A percentile compares a stretch with the other conserved stretches of the same genome.
These are phyloP conservation scores for Ganoderma boninense DNA, from an alignment of 1,284 basidiomycete genomes.

Conservation along the genomic window DNA sequence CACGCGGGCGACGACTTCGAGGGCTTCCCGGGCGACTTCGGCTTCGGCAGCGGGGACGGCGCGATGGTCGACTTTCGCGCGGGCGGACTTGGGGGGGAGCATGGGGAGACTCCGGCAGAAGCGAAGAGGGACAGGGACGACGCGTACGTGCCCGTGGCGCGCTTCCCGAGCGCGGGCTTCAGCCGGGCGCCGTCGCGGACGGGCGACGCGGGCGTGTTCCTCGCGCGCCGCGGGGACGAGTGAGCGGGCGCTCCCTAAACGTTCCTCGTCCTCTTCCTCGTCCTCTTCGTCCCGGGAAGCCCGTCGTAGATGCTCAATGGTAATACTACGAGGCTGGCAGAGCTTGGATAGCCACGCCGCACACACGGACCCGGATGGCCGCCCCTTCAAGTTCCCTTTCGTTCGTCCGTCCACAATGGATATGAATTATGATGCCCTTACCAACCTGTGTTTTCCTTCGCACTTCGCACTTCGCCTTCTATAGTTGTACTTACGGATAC, in stretches of 20 bases:
- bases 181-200: constrained; percentile 39
- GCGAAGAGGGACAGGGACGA: neutral
- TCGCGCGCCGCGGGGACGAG: constrained; percentile 41
- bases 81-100: too few relatives aligned
- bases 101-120: neutral
- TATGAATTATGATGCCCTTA: neutral
- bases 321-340: too few relatives aligned
- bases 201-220: constrained; percentile 44
- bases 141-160: constrained; percentile 23
- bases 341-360: too few relatives aligned
- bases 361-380: too few relatives aligned
- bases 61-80: constrained; percentile 15
- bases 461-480: neutral
- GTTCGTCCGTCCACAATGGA: too few relatives aligned
- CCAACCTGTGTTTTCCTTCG: neutral
- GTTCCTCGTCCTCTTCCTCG: too few relatives aligned
- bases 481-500: neutral
- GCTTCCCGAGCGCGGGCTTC: constrained; percentile 43
- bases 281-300: too few relatives aligned
- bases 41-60: constrained; percentile 9
- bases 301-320: too few relatives aligned
- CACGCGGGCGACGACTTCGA: constrained; percentile 28
- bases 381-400: too few relatives aligned
- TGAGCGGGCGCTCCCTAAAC: constrained; percentile 13
- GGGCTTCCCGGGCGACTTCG: constrained; percentile 32